phyloP scores from a whole-genome alignment of 2,329 filamentous ascomycete species.

The Pochonia chlamydosporia region DNA sequence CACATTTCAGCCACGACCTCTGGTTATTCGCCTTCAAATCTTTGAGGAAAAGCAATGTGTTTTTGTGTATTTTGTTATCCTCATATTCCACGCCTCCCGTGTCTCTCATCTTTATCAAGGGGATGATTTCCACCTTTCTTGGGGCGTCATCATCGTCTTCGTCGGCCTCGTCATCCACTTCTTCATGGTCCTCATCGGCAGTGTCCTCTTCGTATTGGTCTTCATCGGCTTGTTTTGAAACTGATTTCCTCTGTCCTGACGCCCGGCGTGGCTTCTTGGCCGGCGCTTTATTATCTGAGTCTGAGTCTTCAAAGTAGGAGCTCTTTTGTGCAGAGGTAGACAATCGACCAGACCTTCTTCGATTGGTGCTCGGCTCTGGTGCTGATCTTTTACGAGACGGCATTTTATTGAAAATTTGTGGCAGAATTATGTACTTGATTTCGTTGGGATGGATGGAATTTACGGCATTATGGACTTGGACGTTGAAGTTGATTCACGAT shows the following conservation, averaged over 20 bases:
- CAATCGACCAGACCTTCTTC: constrained; percentile 43
- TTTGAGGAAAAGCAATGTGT: constrained; percentile 51
- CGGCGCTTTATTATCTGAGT: constrained; percentile 13
- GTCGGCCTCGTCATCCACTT: constrained; percentile 18
- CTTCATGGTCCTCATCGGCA: constrained; percentile 20
- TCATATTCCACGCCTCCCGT: constrained; percentile 37
- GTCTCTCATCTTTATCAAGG: constrained; percentile 29
- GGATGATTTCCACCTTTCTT: constrained; percentile 28
- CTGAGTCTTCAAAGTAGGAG: constrained; percentile 40
- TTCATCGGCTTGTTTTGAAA: constrained; percentile 8
- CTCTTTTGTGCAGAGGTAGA: constrained; percentile 42
- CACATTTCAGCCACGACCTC: constrained; percentile 54
- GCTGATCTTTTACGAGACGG: constrained; percentile 2
- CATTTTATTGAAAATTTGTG: constrained; percentile 1
- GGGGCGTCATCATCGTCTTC: constrained; percentile 26
- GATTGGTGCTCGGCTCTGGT: constrained; percentile 10
- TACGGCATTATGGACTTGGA: not conserved
- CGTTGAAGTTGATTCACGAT: not conserved
- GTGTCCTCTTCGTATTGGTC: constrained; percentile 18
- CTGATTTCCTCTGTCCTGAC: constrained; percentile 16
- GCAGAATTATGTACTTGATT: not conserved
- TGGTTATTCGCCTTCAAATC: constrained; percentile 57
- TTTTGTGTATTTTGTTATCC: constrained; percentile 48
- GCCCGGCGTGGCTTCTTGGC: constrained; percentile 21
- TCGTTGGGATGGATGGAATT: not conserved